phyloP scores from a whole-genome alignment of 2,329 filamentous ascomycete species.

The Sarocladium oryzae region DNA sequence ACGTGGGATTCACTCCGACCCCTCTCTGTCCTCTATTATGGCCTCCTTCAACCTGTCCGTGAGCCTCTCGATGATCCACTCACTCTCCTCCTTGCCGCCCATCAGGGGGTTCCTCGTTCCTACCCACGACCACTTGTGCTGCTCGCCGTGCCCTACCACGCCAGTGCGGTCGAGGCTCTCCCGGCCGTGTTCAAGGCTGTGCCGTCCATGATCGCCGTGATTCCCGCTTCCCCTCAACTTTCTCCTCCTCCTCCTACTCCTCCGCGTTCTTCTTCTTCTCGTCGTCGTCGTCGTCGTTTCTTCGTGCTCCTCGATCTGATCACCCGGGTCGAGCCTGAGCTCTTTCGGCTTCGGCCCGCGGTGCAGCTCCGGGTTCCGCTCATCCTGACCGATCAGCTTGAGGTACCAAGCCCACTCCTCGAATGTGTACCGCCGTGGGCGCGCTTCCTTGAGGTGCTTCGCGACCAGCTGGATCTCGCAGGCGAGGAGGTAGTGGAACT shows the following conservation, averaged over 20 bases:
- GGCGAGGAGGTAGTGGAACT: slow-evolving; percentile 61
- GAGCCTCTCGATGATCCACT: slow-evolving; percentile 66
- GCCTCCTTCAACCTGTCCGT: slow-evolving; percentile 41
- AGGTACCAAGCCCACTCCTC: slow-evolving; percentile 86
- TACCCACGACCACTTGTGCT: slow-evolving; percentile 63
- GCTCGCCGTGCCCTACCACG: slow-evolving; percentile 15
- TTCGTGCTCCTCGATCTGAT: too few species aligned
- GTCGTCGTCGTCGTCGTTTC: slow-evolving; percentile 8
- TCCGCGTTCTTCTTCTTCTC: slow-evolving; percentile 6
- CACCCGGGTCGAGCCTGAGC: slow-evolving; percentile 14
- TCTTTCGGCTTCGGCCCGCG: slow-evolving; percentile 28
- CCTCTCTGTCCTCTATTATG: not conserved
- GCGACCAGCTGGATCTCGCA: slow-evolving; percentile 63
- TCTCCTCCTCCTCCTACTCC: not conserved
- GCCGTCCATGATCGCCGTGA: too few species aligned
- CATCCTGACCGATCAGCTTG: slow-evolving; percentile 64
- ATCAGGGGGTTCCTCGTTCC: slow-evolving; percentile 63
- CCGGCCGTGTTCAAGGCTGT: too few species aligned
- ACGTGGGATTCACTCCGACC: not conserved
- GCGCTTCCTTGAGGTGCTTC: slow-evolving; percentile 49
- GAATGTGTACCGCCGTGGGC: slow-evolving; percentile 64
- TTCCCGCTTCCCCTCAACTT: not conserved
- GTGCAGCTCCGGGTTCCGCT: slow-evolving; percentile 44
- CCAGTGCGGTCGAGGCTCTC: slow-evolving; percentile 4
- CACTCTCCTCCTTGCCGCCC: slow-evolving; percentile 59